Base-by-base conservation (phyloP, 108 stramenopile species). In the Craspedostauros australis region DNA sequence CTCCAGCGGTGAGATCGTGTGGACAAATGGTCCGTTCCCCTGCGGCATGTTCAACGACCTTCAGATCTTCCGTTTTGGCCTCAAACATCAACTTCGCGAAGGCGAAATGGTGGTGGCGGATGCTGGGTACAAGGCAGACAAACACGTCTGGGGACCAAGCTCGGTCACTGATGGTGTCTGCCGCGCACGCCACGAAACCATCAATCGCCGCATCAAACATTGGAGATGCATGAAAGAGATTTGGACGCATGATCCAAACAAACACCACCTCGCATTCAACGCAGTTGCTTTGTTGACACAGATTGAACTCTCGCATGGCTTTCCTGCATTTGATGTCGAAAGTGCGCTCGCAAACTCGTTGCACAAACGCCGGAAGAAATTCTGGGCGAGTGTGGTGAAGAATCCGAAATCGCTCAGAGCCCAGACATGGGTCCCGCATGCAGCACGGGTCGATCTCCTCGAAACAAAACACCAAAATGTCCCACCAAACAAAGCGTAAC, bases 1-100 rank as follows among this genome's bases (percentile, higher is more conserved):
- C 27, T 1, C 46, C 18, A 54, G 28, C 11, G 65, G 65, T 6
- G 22, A 61, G 32, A 56, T 66, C 19, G 48, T 51, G 0, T 73
- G 61, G 66, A 33, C 68, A 15, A 46, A 57, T 41, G 72, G 61
- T 7, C 54, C 61, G 14, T 73, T 49, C 31, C 50, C 57, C n/a
- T 34, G 42, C 23, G 60, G 66, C 11, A 36, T 19, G 27, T 64
- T 4, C 16, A 26, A 28, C 19, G 72, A 73, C 20, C 31, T 62
- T n/a, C 45, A 18, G 0, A 68, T 68, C 15, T 67, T 73, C 34
- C 46, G 61, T 1, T 0, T 11, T 0, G n/a, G 37, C 3, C 47
- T 73, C 7, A 11, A 9, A 2, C 38, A 37, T n/a, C 24, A 26
- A 12, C 39, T 73, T 12, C 47, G 57, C 26, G 24, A 40, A 9